Conservation (phyloP, 1,139 yeast genomes). For the Kodamaea alishanica region DNA sequence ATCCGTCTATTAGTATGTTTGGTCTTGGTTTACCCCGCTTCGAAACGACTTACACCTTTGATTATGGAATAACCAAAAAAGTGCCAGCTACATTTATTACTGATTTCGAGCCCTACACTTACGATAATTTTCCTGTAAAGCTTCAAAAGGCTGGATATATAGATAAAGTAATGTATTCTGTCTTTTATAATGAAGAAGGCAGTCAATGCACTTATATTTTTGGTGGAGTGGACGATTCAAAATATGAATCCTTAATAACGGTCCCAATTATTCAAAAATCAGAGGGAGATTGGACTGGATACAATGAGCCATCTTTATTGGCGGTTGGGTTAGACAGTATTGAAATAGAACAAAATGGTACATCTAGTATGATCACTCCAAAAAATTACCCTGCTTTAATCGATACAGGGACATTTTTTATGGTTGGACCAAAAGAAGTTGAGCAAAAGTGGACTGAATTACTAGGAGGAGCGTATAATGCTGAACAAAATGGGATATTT, state of each 20-base stretch:
- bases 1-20: constrained; percentile 13
- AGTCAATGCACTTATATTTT: constrained; percentile 21
- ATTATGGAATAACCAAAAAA: constrained; percentile 3
- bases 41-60: constrained; percentile 10
- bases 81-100: constrained; percentile 6
- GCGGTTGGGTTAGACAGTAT: constrained; percentile 6
- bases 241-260: constrained; percentile 18
- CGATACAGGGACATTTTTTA: constrained; percentile 5
- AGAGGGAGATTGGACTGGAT: constrained; percentile 1
- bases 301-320: constrained; percentile 3
- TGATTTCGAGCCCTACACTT: not conserved
- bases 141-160: constrained; percentile 18
- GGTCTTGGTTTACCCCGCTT: constrained; percentile 16
- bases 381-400: constrained; percentile 5
- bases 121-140: constrained; percentile 17
- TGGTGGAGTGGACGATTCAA: constrained; percentile 30
- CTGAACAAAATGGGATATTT: not conserved
- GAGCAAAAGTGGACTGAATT: constrained; percentile 1
- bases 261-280: constrained; percentile 6
- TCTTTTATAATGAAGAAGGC: constrained; percentile 15
- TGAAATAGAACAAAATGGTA: not conserved
- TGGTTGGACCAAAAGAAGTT: constrained; percentile 3
- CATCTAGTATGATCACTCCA: constrained; percentile 1
- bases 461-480: not conserved
- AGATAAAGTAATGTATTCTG: constrained; percentile 18